phyloP scores from a whole-genome alignment of 2,329 filamentous ascomycete genomes.

The Biscogniauxia sp. region DNA sequence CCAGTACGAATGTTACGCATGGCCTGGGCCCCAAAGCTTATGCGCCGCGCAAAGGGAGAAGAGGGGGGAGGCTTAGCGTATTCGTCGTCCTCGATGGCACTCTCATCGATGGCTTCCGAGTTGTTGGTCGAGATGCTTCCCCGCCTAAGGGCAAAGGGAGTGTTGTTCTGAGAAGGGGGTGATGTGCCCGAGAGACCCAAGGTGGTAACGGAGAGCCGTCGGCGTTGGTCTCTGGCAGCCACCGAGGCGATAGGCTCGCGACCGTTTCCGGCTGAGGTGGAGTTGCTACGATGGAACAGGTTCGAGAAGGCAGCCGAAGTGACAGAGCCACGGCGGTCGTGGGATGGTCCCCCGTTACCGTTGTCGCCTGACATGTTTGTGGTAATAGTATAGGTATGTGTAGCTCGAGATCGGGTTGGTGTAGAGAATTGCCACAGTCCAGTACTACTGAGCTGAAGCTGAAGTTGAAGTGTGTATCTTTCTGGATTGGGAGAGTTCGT shows the following conservation, averaged over 20 bases:
- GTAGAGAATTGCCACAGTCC: neutral
- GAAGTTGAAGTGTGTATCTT: no score
- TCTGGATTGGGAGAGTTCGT: neutral
- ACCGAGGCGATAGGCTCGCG: slow-evolving; percentile 25
- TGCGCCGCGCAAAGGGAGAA: slow-evolving; percentile 76
- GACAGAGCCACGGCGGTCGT: slow-evolving; percentile 54
- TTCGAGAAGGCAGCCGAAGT: slow-evolving; percentile 55
- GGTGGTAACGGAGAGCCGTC: slow-evolving; percentile 72
- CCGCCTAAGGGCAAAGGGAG: slow-evolving; percentile 55
- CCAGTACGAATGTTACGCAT: slow-evolving; percentile 65
- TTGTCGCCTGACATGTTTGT: slow-evolving; percentile 33
- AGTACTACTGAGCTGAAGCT: neutral
- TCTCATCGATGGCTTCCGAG: slow-evolving; percentile 67
- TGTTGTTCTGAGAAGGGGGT: slow-evolving; percentile 48
- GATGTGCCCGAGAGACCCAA: slow-evolving; percentile 71
- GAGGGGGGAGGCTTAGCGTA: slow-evolving; percentile 58
- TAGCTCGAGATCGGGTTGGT: neutral
- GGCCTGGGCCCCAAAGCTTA: slow-evolving; percentile 86
- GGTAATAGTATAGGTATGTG: neutral
- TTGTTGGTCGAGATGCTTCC: slow-evolving; percentile 68
- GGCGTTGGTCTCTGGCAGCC: slow-evolving; percentile 47
- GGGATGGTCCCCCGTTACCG: slow-evolving; percentile 21
- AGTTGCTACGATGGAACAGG: slow-evolving; percentile 58
- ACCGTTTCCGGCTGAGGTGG: slow-evolving; percentile 41
- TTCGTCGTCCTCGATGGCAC: slow-evolving; percentile 69